Conservation (phyloP, 495 filamentous ascomycete genomes). For the Penicillium cataractarum region DNA sequence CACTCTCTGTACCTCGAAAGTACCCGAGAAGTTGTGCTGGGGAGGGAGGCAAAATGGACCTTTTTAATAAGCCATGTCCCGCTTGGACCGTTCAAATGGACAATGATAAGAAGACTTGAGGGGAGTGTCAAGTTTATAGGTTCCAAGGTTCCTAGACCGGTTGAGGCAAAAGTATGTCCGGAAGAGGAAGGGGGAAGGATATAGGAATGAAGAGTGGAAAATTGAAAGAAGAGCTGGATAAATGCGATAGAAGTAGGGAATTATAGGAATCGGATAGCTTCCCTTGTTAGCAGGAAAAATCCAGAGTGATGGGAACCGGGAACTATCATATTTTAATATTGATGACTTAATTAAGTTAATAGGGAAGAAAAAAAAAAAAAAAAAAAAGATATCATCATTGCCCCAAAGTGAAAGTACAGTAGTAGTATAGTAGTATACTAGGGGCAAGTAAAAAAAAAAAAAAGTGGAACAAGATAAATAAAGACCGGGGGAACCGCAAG, state of each 20-base stretch:
- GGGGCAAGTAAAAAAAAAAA: constrained; percentile 20
- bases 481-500: constrained; percentile 24
- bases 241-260: constrained; percentile 11
- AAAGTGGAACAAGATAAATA: constrained; percentile 31
- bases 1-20: constrained; percentile 30
- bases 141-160: background rate
- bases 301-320: constrained; percentile 11
- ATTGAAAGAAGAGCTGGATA: background rate
- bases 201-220: constrained; percentile 5
- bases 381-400: constrained; percentile 9
- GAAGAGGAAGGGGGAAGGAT: background rate
- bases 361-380: constrained; percentile 12
- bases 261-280: constrained; percentile 13
- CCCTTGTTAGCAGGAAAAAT: background rate
- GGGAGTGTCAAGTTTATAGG: background rate
- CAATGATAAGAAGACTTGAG: background rate
- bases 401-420: background rate
- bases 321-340: constrained; percentile 11
- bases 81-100: constrained; percentile 24
- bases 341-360: constrained; percentile 9
- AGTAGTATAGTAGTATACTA: too few relatives aligned
- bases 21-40: constrained; percentile 25
- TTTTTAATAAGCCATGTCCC: constrained; percentile 26
- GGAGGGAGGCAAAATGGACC: constrained; percentile 20
- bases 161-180: background rate